phyloP scores from a whole-genome alignment of 108 stramenopile genomes.

The Skeletonema menzelii region DNA sequence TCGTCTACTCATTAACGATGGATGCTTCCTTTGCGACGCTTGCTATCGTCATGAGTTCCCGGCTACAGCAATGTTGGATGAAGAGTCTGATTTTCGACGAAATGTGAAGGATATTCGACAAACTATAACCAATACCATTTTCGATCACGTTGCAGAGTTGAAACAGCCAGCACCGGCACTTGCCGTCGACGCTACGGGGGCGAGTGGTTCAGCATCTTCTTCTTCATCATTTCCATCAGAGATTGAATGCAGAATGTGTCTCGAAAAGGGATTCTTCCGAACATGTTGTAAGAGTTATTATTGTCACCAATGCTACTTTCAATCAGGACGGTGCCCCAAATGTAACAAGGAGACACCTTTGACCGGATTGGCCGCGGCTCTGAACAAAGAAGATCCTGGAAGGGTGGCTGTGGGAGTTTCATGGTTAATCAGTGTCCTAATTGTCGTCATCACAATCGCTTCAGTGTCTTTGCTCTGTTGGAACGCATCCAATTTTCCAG shows the following conservation, averaged over 20 bases:
- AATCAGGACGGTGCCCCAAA: constrained; percentile 25
- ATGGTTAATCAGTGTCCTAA: constrained; percentile 18
- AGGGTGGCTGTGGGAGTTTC: constrained; percentile 37
- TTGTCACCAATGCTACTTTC: constrained; percentile 39
- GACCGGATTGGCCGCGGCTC: constrained; percentile 20
- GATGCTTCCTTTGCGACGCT: constrained; percentile 27
- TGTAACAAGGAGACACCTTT: constrained; percentile 20
- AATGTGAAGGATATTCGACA: constrained; percentile 6
- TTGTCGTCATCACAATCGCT: constrained; percentile 6
- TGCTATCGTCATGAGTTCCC: constrained; percentile 36
- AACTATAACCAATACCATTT: constrained; percentile 4
- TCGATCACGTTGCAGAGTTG: background rate
- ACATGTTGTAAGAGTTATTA: constrained; percentile 39
- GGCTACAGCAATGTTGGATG: constrained; percentile 42
- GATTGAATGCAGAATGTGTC: constrained; percentile 37
- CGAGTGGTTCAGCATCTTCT: background rate
- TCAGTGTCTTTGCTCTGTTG: constrained; percentile 18
- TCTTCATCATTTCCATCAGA: constrained; percentile 24
- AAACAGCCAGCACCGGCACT: background rate
- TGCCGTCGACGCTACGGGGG: background rate
- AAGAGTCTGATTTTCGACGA: constrained; percentile 6
- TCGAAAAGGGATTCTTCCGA: constrained; percentile 34
- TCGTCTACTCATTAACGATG: constrained; percentile 34
- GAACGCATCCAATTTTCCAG: constrained; percentile 23
- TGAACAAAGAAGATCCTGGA: constrained; percentile 20